A percentile compares a stretch with the other conserved stretches of the same genome.
phyloP scores from a whole-genome alignment of 2,329 filamentous ascomycete genomes.

The Calonectria hawksworthii region DNA sequence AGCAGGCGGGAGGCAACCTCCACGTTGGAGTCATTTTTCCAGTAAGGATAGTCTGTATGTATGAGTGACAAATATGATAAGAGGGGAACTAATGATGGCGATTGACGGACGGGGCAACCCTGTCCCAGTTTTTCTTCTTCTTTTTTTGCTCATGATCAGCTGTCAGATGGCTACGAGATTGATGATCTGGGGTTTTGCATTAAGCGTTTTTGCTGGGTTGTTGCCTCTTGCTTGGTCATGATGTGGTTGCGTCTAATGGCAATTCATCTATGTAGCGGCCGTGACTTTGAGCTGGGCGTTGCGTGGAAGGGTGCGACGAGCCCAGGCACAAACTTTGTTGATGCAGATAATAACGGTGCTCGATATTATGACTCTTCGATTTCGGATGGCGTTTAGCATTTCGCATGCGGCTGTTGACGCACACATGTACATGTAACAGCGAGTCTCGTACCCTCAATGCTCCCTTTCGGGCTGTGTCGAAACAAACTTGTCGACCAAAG shows the following conservation, averaged over 20 bases:
- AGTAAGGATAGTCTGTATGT: slow-evolving; percentile 26
- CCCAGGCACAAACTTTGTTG: not conserved
- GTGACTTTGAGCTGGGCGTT: slow-evolving; percentile 11
- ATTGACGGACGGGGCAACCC: slow-evolving; percentile 1
- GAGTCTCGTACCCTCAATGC: not conserved
- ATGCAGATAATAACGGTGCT: not conserved
- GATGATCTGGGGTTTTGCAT: slow-evolving; percentile 27
- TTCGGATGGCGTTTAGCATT: slow-evolving; percentile 2
- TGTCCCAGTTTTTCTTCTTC: not conserved
- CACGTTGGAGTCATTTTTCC: not conserved
- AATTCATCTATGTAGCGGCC: slow-evolving; percentile 9
- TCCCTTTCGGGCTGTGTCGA: slow-evolving; percentile 8
- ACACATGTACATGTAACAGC: not conserved
- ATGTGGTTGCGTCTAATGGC: slow-evolving; percentile 6
- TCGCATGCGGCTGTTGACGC: not conserved
- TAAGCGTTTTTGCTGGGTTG: slow-evolving; percentile 9
- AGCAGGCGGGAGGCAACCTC: slow-evolving; percentile 34
- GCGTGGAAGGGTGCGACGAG: not conserved
- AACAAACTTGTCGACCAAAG: slow-evolving; percentile 7
- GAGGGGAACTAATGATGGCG: not conserved
- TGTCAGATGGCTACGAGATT: slow-evolving; percentile 14
- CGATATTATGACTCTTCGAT: slow-evolving; percentile 2
- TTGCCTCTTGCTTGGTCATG: not conserved
- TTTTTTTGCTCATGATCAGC: slow-evolving; percentile 1
- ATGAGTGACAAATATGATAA: not conserved